Conservation (phyloP, 768 basidiomycete species). For the Rickenella mellea region DNA sequence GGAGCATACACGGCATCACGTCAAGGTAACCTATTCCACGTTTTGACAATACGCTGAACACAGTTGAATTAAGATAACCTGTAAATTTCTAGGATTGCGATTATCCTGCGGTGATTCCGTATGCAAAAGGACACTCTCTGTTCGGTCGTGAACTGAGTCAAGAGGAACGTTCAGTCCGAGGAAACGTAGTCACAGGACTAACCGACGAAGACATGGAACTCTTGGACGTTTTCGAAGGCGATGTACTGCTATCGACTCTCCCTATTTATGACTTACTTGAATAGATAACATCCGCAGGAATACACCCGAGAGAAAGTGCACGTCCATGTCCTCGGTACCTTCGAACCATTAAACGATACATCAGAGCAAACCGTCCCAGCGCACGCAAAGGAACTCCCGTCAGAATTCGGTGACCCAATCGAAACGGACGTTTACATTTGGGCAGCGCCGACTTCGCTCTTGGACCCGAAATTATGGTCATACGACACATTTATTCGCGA, state of each 20-base stretch:
- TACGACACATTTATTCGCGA: slow-evolving; percentile 73
- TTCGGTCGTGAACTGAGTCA: slow-evolving; percentile 31
- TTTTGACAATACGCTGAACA: neutral
- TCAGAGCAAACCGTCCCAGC: slow-evolving; percentile 24
- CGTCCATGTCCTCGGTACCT: slow-evolving; percentile 45
- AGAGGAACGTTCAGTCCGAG: slow-evolving; percentile 67
- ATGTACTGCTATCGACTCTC: slow-evolving; percentile 31
- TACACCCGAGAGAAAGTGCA: slow-evolving; percentile 49
- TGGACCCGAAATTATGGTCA: slow-evolving; percentile 65
- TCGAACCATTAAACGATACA: slow-evolving; percentile 20
- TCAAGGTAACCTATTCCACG: slow-evolving; percentile 39
- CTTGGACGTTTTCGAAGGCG: slow-evolving; percentile 78
- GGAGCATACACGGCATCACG: slow-evolving; percentile 76
- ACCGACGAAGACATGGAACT: slow-evolving; percentile 49
- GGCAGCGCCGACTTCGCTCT: slow-evolving; percentile 25
- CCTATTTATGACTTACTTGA: neutral
- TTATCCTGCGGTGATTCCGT: slow-evolving; percentile 78
- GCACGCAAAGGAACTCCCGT: slow-evolving; percentile 32
- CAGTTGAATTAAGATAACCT: neutral
- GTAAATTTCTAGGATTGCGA: slow-evolving; percentile 41
- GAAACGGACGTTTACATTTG: slow-evolving; percentile 73
- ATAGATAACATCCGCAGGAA: slow-evolving; percentile 38
- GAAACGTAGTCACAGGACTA: slow-evolving; percentile 71
- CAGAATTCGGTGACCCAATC: slow-evolving; percentile 19
- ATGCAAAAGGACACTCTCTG: slow-evolving; percentile 34